A percentile compares a stretch with the other conserved stretches of the same genome.
Evolutionary conservation across 1,284 basidiomycete genomes (phyloP).

Genomic region (Leccinum griseonigrum): DNA sequence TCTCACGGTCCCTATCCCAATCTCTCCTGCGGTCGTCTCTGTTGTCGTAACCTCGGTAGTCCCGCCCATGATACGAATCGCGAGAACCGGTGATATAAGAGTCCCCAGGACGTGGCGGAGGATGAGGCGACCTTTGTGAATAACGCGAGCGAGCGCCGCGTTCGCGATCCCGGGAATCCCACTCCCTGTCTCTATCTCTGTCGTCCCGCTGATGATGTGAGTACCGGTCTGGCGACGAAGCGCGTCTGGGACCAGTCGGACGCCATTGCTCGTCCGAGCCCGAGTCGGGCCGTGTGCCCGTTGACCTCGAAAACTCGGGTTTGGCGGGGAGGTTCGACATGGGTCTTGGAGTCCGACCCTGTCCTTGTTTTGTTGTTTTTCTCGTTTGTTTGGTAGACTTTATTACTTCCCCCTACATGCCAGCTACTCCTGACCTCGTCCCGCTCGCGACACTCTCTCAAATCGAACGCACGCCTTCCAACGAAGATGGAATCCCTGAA

Average conservation of each 20-base stretch:
- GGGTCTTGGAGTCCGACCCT: neutral
- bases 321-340: conserved; percentile 36
- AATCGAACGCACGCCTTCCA: conserved; percentile 76
- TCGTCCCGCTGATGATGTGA: conserved; percentile 25
- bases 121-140: conserved; percentile 20
- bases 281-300: conserved; percentile 18
- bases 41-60: conserved; percentile 20
- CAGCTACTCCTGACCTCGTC: conserved; percentile 57
- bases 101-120: conserved; percentile 15
- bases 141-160: conserved; percentile 23
- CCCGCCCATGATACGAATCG: conserved; percentile 23
- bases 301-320: conserved; percentile 29
- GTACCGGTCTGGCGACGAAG: conserved; percentile 28
- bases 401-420: conserved; percentile 4
- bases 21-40: conserved; percentile 29
- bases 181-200: conserved; percentile 19
- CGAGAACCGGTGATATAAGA: conserved; percentile 18
- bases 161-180: conserved; percentile 23
- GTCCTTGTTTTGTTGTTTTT: neutral
- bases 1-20: conserved; percentile 24
- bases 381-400: conserved; percentile 24
- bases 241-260: conserved; percentile 13
- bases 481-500: conserved; percentile 75
- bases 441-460: conserved; percentile 84
- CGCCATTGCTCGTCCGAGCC: conserved; percentile 27